phyloP scores from a whole-genome alignment of 257 asterid genomes.

The Paraleonurus japonicus region DNA sequence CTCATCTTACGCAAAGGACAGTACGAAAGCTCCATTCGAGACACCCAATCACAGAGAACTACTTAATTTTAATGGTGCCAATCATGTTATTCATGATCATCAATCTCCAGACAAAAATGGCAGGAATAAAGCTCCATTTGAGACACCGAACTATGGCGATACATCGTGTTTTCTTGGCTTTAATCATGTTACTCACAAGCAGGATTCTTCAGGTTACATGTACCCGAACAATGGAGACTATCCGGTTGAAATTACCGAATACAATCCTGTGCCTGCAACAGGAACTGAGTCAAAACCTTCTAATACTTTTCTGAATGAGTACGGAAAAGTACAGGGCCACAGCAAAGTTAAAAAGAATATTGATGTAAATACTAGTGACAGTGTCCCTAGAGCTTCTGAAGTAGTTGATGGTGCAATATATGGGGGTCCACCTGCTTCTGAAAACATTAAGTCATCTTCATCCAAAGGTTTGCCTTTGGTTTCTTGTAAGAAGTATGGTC shows the following conservation, averaged over 20 bases:
- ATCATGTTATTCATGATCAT: constrained; percentile 25
- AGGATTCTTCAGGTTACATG: constrained; percentile 14
- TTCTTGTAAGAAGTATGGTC: constrained; percentile 30
- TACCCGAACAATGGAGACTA: constrained; percentile 32
- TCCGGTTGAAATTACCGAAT: constrained; percentile 24
- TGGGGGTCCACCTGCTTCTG: constrained; percentile 25
- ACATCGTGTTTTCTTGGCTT: constrained; percentile 16
- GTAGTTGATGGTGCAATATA: constrained; percentile 27
- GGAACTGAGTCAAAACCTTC: constrained; percentile 19
- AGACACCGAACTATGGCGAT: constrained; percentile 10
- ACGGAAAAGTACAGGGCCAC: constrained; percentile 18
- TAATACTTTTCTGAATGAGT: constrained; percentile 15
- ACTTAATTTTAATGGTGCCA: constrained; percentile 33
- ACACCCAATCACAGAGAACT: constrained; percentile 20
- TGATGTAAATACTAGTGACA: constrained; percentile 14
- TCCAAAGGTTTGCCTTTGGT: constrained; percentile 28
- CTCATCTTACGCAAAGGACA: constrained; percentile 34
- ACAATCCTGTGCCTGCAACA: constrained; percentile 7
- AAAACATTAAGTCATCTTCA: constrained; percentile 27
- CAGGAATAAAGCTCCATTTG: constrained; percentile 18
- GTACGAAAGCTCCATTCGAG: constrained; percentile 34
- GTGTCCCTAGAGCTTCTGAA: constrained; percentile 33
- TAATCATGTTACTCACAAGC: constrained; percentile 16
- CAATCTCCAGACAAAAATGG: constrained; percentile 33
- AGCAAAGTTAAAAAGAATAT: constrained; percentile 26